Evolutionary conservation across 139 green algal species (phyloP), one percentile per base, ranked within the genome.

Genomic region (Chlamydomonas applanata): DNA sequence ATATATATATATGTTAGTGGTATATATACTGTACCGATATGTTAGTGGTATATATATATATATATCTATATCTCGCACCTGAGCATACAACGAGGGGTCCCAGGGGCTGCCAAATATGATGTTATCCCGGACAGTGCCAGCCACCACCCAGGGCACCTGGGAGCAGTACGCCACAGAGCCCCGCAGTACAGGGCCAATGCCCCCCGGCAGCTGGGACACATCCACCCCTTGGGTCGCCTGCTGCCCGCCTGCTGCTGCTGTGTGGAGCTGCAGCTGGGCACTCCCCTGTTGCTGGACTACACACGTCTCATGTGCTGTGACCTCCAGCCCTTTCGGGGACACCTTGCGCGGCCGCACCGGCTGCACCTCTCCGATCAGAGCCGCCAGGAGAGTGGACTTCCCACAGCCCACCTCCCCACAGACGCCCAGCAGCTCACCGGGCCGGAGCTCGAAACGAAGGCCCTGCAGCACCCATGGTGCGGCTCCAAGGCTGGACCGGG

Each of bases 331-430:
- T n/a, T n/a, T n/a, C n/a, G n/a, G n/a, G n/a, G n/a, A n/a, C n/a
- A n/a, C n/a, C n/a, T n/a, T n/a, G n/a, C n/a, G 7, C 5, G 45
- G 22, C 44, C 32, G 20, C 9, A 82, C 32, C 2, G 80, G 83
- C 74, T 87, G 78, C 57, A 95, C 70, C 83, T 96, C 90, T 0
- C 86, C 86, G 20, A 96, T 78, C 56, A 95, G 78, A 0, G 83
- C 86, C 4, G 78, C 71, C 75, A 96, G 84, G n/a, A 96, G 35
- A 49, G 79, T 88, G 70, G 56, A 85, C 81, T 96, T 96, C 54
- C 91, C 91, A 35, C 49, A 22, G 2, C 69, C 69, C 45, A 74
- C 54, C 33, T 76, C 70, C 29, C 89, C 89, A 44, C 77, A 80
- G 24, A 94, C 79, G 32, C 74, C 88, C 24, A 94, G n/a, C 60